Base-by-base conservation (phyloP, 1,284 basidiomycete genomes). In the Sparassis latifolia region DNA sequence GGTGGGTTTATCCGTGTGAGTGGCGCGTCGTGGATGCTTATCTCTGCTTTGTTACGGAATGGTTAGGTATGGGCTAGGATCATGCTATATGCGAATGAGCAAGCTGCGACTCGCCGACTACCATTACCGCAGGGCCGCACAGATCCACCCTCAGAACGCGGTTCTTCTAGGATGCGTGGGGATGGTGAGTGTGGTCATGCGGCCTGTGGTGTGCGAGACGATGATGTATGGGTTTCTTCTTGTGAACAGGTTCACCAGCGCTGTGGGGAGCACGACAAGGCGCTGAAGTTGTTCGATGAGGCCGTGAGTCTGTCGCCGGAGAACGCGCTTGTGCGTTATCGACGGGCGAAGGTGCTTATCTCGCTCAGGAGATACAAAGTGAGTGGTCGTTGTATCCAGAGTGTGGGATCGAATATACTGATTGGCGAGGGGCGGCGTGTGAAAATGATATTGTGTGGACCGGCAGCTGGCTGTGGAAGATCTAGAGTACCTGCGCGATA, bases 61-160 rank as follows among this genome's bases (percentile, higher is more conserved):
- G 37, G 44, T 35, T 66, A 95, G 92, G 92, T 97, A 97, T 70
- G 95, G 95, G n/a, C 75, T 97, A 58, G 94, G 95, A 49, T 88
- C 89, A 45, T 95, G 92, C 64, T 97, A 96, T 75, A 76, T 94
- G 66, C 80, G 89, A 60, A 89, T 87, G 78, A 94, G 89, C 70
- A 95, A 94, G 73, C 74, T 89, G 56, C 82, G 88, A 48, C 75
- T 94, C 54, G 93, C 94, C 38, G 92, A 97, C 67, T 97, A 94
- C 72, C 93, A 97, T 71, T 97, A 92, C 73, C 80, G 89, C 58
- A 87, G 86, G 65, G 94, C 95, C 2, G 77, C 84, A 35, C 82
- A 89, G 60, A 94, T 97, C 66, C 92, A 97, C 68, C 89, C 92
- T 42, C 80, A 83, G 57, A 97, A 95, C 67, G 89, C 91, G 27